A percentile compares a stretch with the other conserved stretches of the same genome.
These are phyloP conservation scores for Metschnikowia koreensis DNA, from an alignment of 805 yeast species.

Conservation along the genomic window DNA sequence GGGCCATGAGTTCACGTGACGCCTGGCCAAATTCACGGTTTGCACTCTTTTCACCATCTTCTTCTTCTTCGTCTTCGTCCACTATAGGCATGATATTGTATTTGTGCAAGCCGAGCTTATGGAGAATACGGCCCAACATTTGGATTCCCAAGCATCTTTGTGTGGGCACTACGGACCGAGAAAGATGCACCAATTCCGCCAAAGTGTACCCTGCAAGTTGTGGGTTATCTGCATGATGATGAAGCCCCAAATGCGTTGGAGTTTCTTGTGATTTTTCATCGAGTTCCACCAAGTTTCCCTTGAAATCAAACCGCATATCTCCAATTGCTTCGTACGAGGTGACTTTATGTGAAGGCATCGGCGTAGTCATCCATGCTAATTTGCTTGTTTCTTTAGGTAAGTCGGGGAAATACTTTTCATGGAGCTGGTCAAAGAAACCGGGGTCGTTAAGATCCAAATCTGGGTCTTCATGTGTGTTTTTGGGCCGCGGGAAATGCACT, in stretches of 20 bases:
- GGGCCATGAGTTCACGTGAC: slow-evolving; percentile 26
- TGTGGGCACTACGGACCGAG: slow-evolving; percentile 76
- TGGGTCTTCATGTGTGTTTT: slow-evolving; percentile 24
- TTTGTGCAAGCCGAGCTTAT: slow-evolving; percentile 69
- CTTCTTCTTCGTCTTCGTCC: slow-evolving; percentile 31
- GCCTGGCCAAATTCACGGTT: slow-evolving; percentile 37
- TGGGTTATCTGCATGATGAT: slow-evolving; percentile 89
- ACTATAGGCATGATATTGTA: slow-evolving; percentile 50
- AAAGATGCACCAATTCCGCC: slow-evolving; percentile 72
- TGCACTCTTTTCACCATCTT: slow-evolving; percentile 25
- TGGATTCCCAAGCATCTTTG: slow-evolving; percentile 87
- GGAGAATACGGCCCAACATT: slow-evolving; percentile 82
- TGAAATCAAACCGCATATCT: slow-evolving; percentile 83
- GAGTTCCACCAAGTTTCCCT: slow-evolving; percentile 68
- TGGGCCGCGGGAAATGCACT: slow-evolving; percentile 68
- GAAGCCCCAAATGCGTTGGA: slow-evolving; percentile 68
- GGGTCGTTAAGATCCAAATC: slow-evolving; percentile 71
- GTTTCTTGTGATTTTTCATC: slow-evolving; percentile 28
- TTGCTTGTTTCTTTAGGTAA: slow-evolving; percentile 79
- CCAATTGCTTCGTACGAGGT: slow-evolving; percentile 53
- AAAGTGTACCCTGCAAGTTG: slow-evolving; percentile 90
- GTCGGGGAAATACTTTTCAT: slow-evolving; percentile 85
- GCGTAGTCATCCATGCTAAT: slow-evolving; percentile 88
- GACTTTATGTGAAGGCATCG: slow-evolving; percentile 41
- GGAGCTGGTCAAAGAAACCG: slow-evolving; percentile 71